These are phyloP conservation scores for Teratosphaeria epicoccoides DNA, from an alignment of 2,329 filamentous ascomycete species.

Conservation along the genomic window DNA sequence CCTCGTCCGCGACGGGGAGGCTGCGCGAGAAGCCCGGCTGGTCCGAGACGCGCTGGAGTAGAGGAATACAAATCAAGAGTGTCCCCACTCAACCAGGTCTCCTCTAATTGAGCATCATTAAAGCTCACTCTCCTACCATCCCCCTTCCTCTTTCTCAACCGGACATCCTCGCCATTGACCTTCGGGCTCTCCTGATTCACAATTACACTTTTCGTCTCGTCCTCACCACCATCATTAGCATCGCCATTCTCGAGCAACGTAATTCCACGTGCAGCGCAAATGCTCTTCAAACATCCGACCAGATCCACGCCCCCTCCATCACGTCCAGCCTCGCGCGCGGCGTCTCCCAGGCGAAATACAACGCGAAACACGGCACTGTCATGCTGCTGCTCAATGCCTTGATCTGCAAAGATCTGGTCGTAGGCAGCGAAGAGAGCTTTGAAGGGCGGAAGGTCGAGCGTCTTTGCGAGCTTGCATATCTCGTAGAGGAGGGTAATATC, in stretches of 20 bases:
- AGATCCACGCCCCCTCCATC: slow-evolving; percentile 13
- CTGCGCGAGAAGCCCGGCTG: slow-evolving; percentile 8
- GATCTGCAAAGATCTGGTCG: slow-evolving; percentile 59
- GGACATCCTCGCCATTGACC: not conserved
- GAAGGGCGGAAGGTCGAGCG: slow-evolving; percentile 56
- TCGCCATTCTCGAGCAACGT: slow-evolving; percentile 16
- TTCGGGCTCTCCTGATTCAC: not conserved
- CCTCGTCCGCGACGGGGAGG: slow-evolving; percentile 11
- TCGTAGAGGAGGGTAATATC: slow-evolving; percentile 71
- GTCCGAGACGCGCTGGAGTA: not conserved
- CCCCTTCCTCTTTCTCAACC: slow-evolving; percentile 8
- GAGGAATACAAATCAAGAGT: slow-evolving; percentile 4
- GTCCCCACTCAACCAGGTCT: slow-evolving; percentile 33
- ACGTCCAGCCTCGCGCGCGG: slow-evolving; percentile 18
- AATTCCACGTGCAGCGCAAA: slow-evolving; percentile 18
- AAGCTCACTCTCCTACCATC: slow-evolving; percentile 43
- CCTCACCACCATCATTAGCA: slow-evolving; percentile 34
- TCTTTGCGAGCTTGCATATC: slow-evolving; percentile 62
- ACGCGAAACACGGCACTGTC: slow-evolving; percentile 68
- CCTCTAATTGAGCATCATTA: slow-evolving; percentile 44
- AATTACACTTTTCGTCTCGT: slow-evolving; percentile 18
- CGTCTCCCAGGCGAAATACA: slow-evolving; percentile 64
- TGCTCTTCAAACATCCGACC: slow-evolving; percentile 16
- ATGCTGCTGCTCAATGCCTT: slow-evolving; percentile 60
- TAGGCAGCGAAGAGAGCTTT: slow-evolving; percentile 74